Percentiles rank a stretch among this genome's conserved stretches.
Conservation (phyloP, 2,329 filamentous ascomycete genomes). For the Raffaelea arxii region DNA sequence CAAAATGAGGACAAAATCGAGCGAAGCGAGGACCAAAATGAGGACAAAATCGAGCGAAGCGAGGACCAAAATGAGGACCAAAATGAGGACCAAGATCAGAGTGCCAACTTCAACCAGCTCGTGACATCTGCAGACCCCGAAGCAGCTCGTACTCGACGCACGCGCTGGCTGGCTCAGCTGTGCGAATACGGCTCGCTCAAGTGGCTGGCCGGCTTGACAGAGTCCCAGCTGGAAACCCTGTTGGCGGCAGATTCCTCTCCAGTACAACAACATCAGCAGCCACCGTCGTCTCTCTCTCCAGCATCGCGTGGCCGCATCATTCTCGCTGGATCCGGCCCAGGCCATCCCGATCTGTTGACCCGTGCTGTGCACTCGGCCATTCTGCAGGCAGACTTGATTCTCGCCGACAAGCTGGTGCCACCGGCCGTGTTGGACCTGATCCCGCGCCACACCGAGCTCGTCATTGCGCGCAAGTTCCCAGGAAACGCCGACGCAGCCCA, state of each 20-base stretch:
- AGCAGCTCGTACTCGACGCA: conserved; percentile 67
- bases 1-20: background rate
- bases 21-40: conserved; percentile 25
- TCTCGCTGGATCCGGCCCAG: conserved; percentile 84
- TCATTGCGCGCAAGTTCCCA: conserved; percentile 94
- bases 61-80: too few relatives aligned
- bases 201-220: conserved; percentile 67
- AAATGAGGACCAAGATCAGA: conserved; percentile 65
- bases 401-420: conserved; percentile 80
- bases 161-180: conserved; percentile 89
- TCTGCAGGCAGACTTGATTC: conserved; percentile 62
- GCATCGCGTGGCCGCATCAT: conserved; percentile 56
- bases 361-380: conserved; percentile 71
- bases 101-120: conserved; percentile 73
- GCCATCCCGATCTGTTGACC: conserved; percentile 85
- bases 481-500: conserved; percentile 93
- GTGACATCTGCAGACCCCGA: conserved; percentile 65
- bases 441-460: conserved; percentile 76
- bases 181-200: conserved; percentile 97
- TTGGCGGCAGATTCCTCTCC: conserved; percentile 55
- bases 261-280: conserved; percentile 7
- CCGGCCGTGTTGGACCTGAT: conserved; percentile 79
- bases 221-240: conserved; percentile 67
- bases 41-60: too few relatives aligned
- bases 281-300: conserved; percentile 13